These are phyloP conservation scores for Takashimella koratensis DNA, from an alignment of 1,284 basidiomycete species.

Conservation along the genomic window DNA sequence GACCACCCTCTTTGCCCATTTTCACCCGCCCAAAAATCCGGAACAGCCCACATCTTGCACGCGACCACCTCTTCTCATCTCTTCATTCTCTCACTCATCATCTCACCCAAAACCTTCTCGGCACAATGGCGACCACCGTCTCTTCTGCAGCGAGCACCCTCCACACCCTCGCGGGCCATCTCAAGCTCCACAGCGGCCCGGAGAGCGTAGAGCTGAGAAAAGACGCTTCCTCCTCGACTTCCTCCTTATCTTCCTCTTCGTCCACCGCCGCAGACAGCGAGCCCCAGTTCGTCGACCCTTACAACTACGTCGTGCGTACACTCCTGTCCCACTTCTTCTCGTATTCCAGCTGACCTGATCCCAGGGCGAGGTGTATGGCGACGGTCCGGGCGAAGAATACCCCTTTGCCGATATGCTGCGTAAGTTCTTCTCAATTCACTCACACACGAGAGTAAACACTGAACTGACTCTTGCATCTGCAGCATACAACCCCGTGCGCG, in stretches of 20 bases:
- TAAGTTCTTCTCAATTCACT: slow-evolving; percentile 12
- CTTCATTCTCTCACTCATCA: background rate
- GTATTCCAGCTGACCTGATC: background rate
- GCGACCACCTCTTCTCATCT: background rate
- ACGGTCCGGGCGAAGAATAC: slow-evolving; percentile 29
- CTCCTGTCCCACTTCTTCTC: background rate
- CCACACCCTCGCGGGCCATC: background rate
- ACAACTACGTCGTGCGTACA: slow-evolving; percentile 42
- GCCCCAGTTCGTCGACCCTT: slow-evolving; percentile 35
- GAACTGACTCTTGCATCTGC: background rate
- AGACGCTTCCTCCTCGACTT: background rate
- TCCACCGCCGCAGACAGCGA: background rate
- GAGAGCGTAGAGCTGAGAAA: background rate
- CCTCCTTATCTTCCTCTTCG: background rate
- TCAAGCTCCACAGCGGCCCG: background rate
- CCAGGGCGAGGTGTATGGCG: slow-evolving; percentile 38
- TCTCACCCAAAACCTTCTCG: background rate
- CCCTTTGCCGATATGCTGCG: slow-evolving; percentile 36
- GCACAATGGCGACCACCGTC: background rate
- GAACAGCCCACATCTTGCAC: too few relatives aligned
- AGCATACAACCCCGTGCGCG: slow-evolving; percentile 37
- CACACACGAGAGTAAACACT: background rate
- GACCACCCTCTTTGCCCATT: too few relatives aligned
- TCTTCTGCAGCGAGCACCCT: background rate
- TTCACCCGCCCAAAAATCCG: too few relatives aligned